These are phyloP conservation scores for Lachnellula arida DNA, from an alignment of 2,329 filamentous ascomycete species.

Conservation along the genomic window DNA sequence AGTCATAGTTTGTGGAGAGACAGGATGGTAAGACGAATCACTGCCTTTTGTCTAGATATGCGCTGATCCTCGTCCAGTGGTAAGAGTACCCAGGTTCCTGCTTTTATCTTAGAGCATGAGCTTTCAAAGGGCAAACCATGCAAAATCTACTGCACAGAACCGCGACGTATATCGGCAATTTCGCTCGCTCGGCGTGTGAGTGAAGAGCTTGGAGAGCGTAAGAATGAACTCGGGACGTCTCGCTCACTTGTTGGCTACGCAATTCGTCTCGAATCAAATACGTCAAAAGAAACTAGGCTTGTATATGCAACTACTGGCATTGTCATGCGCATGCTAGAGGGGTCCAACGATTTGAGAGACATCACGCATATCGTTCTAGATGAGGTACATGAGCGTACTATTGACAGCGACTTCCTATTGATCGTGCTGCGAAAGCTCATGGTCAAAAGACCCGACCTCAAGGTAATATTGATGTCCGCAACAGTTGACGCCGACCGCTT, in stretches of 20 bases:
- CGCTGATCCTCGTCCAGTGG: slow-evolving; percentile 46
- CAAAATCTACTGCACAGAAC: slow-evolving; percentile 94
- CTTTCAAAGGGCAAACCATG: slow-evolving; percentile 74
- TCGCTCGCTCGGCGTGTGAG: slow-evolving; percentile 90
- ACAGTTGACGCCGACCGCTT: slow-evolving; percentile 92
- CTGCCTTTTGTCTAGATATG: not conserved
- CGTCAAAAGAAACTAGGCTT: slow-evolving; percentile 73
- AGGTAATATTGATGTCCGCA: slow-evolving; percentile 94
- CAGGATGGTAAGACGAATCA: slow-evolving; percentile 61
- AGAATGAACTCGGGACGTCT: slow-evolving; percentile 73
- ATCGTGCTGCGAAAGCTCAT: slow-evolving; percentile 86
- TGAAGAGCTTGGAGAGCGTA: slow-evolving; percentile 85
- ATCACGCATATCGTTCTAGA: slow-evolving; percentile 95
- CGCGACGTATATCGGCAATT: slow-evolving; percentile 91
- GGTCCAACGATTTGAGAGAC: slow-evolving; percentile 77
- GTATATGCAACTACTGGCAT: slow-evolving; percentile 90
- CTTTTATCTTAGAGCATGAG: slow-evolving; percentile 87
- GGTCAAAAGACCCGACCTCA: slow-evolving; percentile 69
- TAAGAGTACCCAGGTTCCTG: slow-evolving; percentile 96
- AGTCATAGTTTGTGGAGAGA: slow-evolving; percentile 93
- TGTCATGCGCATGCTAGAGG: slow-evolving; percentile 96
- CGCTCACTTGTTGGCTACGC: slow-evolving; percentile 90
- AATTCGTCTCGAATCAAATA: slow-evolving; percentile 87
- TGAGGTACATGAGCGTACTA: slow-evolving; percentile 93
- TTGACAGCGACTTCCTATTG: slow-evolving; percentile 93